Conservation (phyloP, 1,284 basidiomycete species). For the Apiotrichum siamense region DNA sequence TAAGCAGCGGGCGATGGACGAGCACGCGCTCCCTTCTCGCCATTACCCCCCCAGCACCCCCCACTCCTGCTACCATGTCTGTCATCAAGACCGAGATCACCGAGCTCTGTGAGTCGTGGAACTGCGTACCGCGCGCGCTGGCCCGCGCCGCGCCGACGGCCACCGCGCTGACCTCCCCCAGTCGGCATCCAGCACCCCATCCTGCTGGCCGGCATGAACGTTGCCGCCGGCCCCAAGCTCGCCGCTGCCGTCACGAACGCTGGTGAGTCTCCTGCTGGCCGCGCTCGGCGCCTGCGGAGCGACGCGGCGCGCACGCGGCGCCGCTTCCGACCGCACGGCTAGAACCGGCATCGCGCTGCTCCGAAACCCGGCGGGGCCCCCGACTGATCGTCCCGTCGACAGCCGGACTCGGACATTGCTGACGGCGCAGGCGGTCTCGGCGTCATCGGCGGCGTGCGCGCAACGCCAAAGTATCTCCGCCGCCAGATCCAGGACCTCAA, state of each 20-base stretch:
- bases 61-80: constrained; percentile 25
- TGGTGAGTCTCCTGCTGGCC: too few relatives aligned
- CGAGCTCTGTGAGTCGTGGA: constrained; percentile 54
- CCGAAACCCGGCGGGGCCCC: too few relatives aligned
- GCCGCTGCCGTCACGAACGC: constrained; percentile 70
- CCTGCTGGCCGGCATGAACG: constrained; percentile 82
- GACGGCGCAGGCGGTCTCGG: constrained; percentile 78
- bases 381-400: too few relatives aligned
- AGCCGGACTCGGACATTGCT: too few relatives aligned
- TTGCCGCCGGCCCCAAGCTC: constrained; percentile 76
- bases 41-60: neutral
- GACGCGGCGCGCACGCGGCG: too few relatives aligned
- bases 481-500: constrained; percentile 68
- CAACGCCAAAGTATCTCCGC: constrained; percentile 44
- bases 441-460: constrained; percentile 74
- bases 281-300: too few relatives aligned
- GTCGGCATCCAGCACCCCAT: constrained; percentile 80
- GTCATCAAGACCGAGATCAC: constrained; percentile 61
- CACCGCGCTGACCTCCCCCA: constrained; percentile 4
- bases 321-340: too few relatives aligned
- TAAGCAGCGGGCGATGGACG: too few relatives aligned
- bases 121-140: neutral
- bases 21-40: too few relatives aligned
- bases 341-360: too few relatives aligned
- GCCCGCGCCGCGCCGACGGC: neutral